These are phyloP conservation scores for Amanita pallidorosea DNA, from an alignment of 768 basidiomycete genomes.

Conservation along the genomic window DNA sequence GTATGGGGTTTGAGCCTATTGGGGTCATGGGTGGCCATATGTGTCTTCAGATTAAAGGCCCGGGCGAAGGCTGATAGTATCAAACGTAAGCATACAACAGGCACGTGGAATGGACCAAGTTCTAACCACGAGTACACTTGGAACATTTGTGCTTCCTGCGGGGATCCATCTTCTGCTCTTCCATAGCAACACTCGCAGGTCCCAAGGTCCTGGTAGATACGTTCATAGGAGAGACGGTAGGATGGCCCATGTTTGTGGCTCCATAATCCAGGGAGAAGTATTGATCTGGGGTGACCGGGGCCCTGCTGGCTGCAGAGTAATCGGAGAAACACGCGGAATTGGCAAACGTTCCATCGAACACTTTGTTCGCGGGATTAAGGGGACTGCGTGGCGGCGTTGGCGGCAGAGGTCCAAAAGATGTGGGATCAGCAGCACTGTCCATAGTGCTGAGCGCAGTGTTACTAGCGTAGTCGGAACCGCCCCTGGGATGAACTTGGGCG, in stretches of 20 bases:
- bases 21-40: conserved; percentile 91
- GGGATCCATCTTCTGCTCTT: conserved; percentile 49
- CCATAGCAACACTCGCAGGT: conserved; percentile 29
- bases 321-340: conserved; percentile 54
- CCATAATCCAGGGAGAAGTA: conserved; percentile 25
- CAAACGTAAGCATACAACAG: conserved; percentile 4
- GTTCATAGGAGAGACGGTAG: conserved; percentile 47
- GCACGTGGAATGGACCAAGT: conserved; percentile 5
- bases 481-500: conserved; percentile 38
- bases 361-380: conserved; percentile 21
- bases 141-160: conserved; percentile 74
- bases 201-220: conserved; percentile 38
- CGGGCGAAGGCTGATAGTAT: conserved; percentile 67
- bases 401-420: conserved; percentile 45
- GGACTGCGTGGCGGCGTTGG: conserved; percentile 48
- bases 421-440: conserved; percentile 42
- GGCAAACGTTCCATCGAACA: conserved; percentile 24
- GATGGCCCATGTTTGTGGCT: conserved; percentile 34
- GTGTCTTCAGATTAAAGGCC: conserved; percentile 92
- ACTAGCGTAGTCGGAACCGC: conserved; percentile 43
- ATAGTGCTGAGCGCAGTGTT: conserved; percentile 25
- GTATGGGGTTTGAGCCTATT: conserved; percentile 82
- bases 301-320: conserved; percentile 42
- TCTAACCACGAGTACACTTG: conserved; percentile 60
- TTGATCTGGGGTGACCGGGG: conserved; percentile 33